Evolutionary conservation across 2,329 filamentous ascomycete species (phyloP).

Genomic region (Aspergillus sp.): DNA sequence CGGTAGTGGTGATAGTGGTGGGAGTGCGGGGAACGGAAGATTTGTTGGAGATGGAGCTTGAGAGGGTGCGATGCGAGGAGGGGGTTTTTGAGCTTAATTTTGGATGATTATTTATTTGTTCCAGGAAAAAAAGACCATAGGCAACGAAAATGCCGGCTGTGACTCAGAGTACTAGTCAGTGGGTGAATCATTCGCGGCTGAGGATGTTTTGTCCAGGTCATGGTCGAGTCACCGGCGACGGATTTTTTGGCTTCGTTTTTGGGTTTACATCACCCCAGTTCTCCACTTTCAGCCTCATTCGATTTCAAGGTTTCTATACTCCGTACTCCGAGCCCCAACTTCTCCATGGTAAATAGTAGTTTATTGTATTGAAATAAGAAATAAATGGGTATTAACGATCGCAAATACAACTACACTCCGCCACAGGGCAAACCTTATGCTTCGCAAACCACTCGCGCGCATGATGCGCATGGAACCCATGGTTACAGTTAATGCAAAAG

Average conservation of each 20-base stretch:
- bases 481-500: constrained; percentile 66
- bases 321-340: not conserved
- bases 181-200: not conserved
- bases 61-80: not conserved
- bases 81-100: not conserved
- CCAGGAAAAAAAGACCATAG: not conserved
- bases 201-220: not conserved
- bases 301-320: not conserved
- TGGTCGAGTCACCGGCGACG: not conserved
- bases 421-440: constrained; percentile 46
- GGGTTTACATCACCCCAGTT: not conserved
- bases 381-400: constrained; percentile 35
- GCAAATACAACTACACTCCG: constrained; percentile 48
- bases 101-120: not conserved
- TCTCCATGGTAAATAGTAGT: not conserved
- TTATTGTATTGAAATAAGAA: not conserved
- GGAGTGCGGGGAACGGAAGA: constrained; percentile 1
- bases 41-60: not conserved
- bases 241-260: not conserved
- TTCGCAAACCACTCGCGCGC: constrained; percentile 63
- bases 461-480: constrained; percentile 68
- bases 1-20: not conserved
- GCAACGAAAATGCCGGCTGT: not conserved
- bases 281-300: not conserved
- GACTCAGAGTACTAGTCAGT: not conserved